These are phyloP conservation scores for Coniella vitis DNA, from an alignment of 2,329 filamentous ascomycete genomes.

Conservation along the genomic window DNA sequence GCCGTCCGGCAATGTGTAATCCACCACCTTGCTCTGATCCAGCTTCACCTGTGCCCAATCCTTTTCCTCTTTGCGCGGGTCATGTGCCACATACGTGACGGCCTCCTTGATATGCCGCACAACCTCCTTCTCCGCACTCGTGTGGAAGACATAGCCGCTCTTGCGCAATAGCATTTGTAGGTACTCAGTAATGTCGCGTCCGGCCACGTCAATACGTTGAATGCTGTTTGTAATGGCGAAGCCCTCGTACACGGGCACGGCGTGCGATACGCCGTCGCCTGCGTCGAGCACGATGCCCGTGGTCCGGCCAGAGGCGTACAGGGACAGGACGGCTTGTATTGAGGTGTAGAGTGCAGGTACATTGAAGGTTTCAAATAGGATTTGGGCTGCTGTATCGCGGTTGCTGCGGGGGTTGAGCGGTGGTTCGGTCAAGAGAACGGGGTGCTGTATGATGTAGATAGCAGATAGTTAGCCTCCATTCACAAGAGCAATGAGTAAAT, in stretches of 20 bases:
- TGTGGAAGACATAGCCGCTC: conserved; percentile 91
- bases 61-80: conserved; percentile 92
- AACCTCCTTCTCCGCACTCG: conserved; percentile 98
- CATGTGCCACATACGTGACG: conserved; percentile 81
- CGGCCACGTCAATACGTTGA: conserved; percentile 90
- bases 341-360: conserved; percentile 94
- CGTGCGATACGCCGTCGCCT: conserved; percentile 93
- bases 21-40: conserved; percentile 69
- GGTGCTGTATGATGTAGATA: conserved; percentile 53
- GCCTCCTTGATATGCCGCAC: conserved; percentile 96
- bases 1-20: conserved; percentile 88
- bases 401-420: conserved; percentile 93
- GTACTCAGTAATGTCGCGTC: conserved; percentile 92
- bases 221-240: conserved; percentile 97
- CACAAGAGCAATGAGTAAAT: too few species aligned
- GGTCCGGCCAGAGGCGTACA: conserved; percentile 93
- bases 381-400: conserved; percentile 92
- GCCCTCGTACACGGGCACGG: conserved; percentile 94
- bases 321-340: conserved; percentile 90
- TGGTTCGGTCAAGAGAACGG: conserved; percentile 90
- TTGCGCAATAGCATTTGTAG: conserved; percentile 87
- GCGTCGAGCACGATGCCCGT: conserved; percentile 94
- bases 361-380: conserved; percentile 98
- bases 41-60: conserved; percentile 81
- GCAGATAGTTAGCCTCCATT: conserved; percentile 18